Conservation (phyloP, 2,329 filamentous ascomycete genomes). For the Periconia sp. region DNA sequence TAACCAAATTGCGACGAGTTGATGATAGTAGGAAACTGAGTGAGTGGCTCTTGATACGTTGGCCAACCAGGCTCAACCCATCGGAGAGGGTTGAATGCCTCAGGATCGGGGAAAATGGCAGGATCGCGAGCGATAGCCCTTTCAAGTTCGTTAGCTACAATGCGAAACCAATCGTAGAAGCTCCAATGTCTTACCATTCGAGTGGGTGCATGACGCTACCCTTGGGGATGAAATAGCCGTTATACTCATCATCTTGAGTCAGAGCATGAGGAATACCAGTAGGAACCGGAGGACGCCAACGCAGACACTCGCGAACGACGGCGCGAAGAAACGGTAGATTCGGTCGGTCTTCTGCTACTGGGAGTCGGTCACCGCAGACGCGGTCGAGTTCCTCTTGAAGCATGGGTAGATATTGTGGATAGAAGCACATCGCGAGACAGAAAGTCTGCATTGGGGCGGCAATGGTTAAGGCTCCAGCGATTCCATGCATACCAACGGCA, state of each 20-base stretch:
- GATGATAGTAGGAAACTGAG: slow-evolving; percentile 59
- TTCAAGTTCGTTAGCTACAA: slow-evolving; percentile 15
- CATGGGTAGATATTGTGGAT: slow-evolving; percentile 51
- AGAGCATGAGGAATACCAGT: slow-evolving; percentile 61
- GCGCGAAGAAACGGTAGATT: slow-evolving; percentile 48
- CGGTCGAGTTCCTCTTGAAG: slow-evolving; percentile 50
- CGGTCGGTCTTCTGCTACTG: slow-evolving; percentile 44
- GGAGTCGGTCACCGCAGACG: slow-evolving; percentile 47
- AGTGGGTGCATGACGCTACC: slow-evolving; percentile 55
- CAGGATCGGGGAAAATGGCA: slow-evolving; percentile 68
- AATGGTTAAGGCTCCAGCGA: slow-evolving; percentile 54
- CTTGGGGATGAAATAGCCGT: slow-evolving; percentile 63
- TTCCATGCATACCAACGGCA: slow-evolving; percentile 56
- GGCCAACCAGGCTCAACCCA: slow-evolving; percentile 66
- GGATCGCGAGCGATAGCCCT: slow-evolving; percentile 62
- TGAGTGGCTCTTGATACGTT: slow-evolving; percentile 60
- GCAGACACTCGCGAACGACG: slow-evolving; percentile 46
- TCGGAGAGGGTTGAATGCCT: slow-evolving; percentile 64
- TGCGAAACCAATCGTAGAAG: too few relatives aligned
- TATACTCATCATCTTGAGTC: slow-evolving; percentile 62
- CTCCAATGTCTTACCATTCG: slow-evolving; percentile 53
- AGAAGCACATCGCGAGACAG: slow-evolving; percentile 53
- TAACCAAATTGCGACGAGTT: slow-evolving; percentile 63
- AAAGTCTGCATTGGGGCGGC: slow-evolving; percentile 56
- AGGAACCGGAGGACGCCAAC: slow-evolving; percentile 54